These are phyloP conservation scores for Didymella arachidicola DNA, from an alignment of 2,329 filamentous ascomycete species.

Conservation along the genomic window DNA sequence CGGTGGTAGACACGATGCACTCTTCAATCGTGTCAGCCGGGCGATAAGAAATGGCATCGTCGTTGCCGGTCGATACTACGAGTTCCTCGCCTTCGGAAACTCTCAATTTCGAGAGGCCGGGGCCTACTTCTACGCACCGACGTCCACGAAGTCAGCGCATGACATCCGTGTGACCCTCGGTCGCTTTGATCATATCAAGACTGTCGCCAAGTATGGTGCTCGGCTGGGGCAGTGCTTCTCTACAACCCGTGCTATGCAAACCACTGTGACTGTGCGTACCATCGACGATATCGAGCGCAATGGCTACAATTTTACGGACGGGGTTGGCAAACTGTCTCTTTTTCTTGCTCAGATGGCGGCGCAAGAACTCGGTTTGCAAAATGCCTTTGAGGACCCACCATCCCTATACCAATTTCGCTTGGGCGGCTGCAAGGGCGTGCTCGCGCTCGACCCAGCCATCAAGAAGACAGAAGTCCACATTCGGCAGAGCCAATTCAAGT, in stretches of 20 bases:
- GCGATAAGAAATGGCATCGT: conserved; percentile 79
- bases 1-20: conserved; percentile 56
- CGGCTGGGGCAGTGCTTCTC: conserved; percentile 95
- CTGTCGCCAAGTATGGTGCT: conserved; percentile 89
- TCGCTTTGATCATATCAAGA: conserved; percentile 77
- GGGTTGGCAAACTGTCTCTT: conserved; percentile 88
- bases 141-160: conserved; percentile 70
- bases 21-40: conserved; percentile 77
- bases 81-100: conserved; percentile 93
- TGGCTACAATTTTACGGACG: conserved; percentile 82
- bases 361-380: conserved; percentile 70
- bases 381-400: conserved; percentile 64
- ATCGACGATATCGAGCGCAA: conserved; percentile 76
- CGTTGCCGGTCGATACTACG: conserved; percentile 81
- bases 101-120: conserved; percentile 93
- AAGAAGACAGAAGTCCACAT: conserved; percentile 75
- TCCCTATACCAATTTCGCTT: conserved; percentile 92
- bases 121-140: conserved; percentile 89
- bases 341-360: conserved; percentile 78
- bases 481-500: conserved; percentile 87
- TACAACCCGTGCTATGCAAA: conserved; percentile 79
- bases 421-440: conserved; percentile 89
- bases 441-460: conserved; percentile 76
- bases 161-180: conserved; percentile 89
- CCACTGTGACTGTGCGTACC: conserved; percentile 64